Evolutionary conservation across 2,329 filamentous ascomycete species (phyloP).

Genomic region (Penicillium sp.): DNA sequence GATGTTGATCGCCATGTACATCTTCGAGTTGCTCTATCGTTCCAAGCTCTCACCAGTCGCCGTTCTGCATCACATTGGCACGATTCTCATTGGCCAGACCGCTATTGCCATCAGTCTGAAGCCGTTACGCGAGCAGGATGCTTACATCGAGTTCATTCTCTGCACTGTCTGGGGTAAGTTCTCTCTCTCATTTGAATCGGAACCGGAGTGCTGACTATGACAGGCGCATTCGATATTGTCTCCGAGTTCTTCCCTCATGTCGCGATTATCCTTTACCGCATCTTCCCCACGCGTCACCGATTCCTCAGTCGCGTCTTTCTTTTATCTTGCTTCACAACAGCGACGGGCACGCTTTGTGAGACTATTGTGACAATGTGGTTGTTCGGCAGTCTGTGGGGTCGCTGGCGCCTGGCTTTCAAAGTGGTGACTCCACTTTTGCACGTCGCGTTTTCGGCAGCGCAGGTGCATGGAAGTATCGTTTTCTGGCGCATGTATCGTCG

Average conservation of each 20-base stretch:
- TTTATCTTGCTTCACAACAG: slow-evolving; percentile 39
- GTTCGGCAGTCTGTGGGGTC: slow-evolving; percentile 45
- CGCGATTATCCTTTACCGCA: slow-evolving; percentile 49
- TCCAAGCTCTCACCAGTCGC: slow-evolving; percentile 45
- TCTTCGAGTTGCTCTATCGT: slow-evolving; percentile 50
- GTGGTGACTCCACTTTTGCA: slow-evolving; percentile 48
- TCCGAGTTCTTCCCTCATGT: slow-evolving; percentile 51
- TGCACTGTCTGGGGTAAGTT: slow-evolving; percentile 44
- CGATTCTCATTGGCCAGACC: slow-evolving; percentile 45
- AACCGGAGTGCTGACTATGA: neutral
- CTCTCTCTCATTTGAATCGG: neutral
- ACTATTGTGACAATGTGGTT: slow-evolving; percentile 49
- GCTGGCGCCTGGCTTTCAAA: slow-evolving; percentile 49
- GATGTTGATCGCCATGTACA: slow-evolving; percentile 49
- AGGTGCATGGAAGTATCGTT: slow-evolving; percentile 47
- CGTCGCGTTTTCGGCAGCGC: slow-evolving; percentile 44
- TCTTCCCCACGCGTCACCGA: slow-evolving; percentile 40
- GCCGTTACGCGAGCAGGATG: slow-evolving; percentile 30
- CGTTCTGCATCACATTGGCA: slow-evolving; percentile 45
- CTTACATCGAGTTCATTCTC: slow-evolving; percentile 40
- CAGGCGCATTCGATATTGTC: slow-evolving; percentile 50
- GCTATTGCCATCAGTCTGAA: slow-evolving; percentile 44
- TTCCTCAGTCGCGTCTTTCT: slow-evolving; percentile 45
- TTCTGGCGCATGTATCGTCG: slow-evolving; percentile 44
- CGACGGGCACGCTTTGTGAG: slow-evolving; percentile 43